Base-by-base conservation (phyloP, 805 yeast genomes). In the Yamadazyma philogaea region DNA sequence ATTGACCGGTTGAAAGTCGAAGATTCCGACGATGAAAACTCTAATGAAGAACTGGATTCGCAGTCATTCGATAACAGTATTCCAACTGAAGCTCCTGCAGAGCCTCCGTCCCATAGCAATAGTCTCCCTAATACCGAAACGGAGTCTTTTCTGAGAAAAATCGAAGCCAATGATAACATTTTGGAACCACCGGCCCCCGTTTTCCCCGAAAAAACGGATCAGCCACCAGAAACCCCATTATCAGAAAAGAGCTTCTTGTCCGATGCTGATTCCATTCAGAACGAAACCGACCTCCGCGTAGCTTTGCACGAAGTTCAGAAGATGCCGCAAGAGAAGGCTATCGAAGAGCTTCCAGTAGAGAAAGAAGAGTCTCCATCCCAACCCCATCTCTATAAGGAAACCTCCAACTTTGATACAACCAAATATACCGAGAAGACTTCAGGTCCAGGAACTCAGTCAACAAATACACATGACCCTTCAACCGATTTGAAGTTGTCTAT, bases 221-320 rank as follows among this genome's bases (percentile, higher is more conserved):
- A 39, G 7, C 38, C 48, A 27, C 49, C 52, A 12, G 68, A 62
- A 15, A 63, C 72, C 7, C 69, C 71, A 10, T 44, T 42, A 24
- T 63, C 71, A 1, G 72, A 68, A 15, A 44, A 50, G 38, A 68
- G 73, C 41, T 68, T 56, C 43, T 56, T 51, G 30, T 67, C 73
- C 1, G 74, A 68, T 37, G 61, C 62, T 6, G 72, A 67, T 46
- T 66, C 72, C 12, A 66, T 68, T 18, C 74, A 68, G 42, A 35
- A 56, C 21, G 74, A 69, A 45, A 53, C 44, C 1, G 47, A 46
- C 18, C 52, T 68, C 43, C 52, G 61, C 31, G 48, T 68, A 10
- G 48, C 34, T 11, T 7, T n/a, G n/a, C 28, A 24, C 12, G 19
- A 34, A 16, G 22, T 16, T n/a, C 27, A 27, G 3, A 18, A 34